A percentile compares a stretch with the other conserved stretches of the same genome.
Evolutionary conservation across 2,329 filamentous ascomycete genomes (phyloP).

Genomic region (Neodidymelliopsis sp.): DNA sequence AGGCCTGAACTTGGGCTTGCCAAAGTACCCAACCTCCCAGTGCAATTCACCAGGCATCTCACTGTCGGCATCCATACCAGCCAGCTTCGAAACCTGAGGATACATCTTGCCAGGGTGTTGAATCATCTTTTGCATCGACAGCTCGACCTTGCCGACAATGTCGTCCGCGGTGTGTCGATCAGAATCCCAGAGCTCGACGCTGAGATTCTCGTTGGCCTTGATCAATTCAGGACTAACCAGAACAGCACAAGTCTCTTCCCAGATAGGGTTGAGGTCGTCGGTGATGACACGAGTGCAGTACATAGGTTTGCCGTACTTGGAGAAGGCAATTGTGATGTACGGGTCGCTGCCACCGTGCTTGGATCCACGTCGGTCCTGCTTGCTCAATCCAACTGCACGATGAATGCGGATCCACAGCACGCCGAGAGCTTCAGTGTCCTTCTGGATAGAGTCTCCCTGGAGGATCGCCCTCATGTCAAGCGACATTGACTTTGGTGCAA

Average conservation of each 20-base stretch:
- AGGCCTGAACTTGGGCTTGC: constrained; percentile 85
- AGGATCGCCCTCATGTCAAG: constrained; percentile 90
- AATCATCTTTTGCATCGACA: constrained; percentile 94
- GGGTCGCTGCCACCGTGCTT: constrained; percentile 90
- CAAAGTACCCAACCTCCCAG: constrained; percentile 96
- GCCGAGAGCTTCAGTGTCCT: constrained; percentile 85
- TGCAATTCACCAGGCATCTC: constrained; percentile 92
- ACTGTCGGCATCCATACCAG: constrained; percentile 82
- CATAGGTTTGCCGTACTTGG: constrained; percentile 96
- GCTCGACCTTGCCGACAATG: constrained; percentile 91
- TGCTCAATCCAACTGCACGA: constrained; percentile 84
- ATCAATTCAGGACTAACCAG: constrained; percentile 89
- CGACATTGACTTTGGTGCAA: constrained; percentile 92
- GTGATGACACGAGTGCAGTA: constrained; percentile 97
- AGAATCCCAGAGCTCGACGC: constrained; percentile 95
- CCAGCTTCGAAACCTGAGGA: constrained; percentile 81
- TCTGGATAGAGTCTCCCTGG: constrained; percentile 88
- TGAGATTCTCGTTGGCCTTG: constrained; percentile 91
- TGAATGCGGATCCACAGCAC: constrained; percentile 94
- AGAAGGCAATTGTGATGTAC: constrained; percentile 93
- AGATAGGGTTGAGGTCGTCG: constrained; percentile 91
- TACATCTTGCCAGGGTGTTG: constrained; percentile 94
- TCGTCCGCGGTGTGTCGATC: constrained; percentile 93
- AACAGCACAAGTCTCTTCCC: constrained; percentile 85
- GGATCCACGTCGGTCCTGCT: constrained; percentile 85